Percentiles rank a stretch among this genome's conserved stretches.
phyloP scores from a whole-genome alignment of 2,329 filamentous ascomycete species.

The Aureobasidium subglaciale region DNA sequence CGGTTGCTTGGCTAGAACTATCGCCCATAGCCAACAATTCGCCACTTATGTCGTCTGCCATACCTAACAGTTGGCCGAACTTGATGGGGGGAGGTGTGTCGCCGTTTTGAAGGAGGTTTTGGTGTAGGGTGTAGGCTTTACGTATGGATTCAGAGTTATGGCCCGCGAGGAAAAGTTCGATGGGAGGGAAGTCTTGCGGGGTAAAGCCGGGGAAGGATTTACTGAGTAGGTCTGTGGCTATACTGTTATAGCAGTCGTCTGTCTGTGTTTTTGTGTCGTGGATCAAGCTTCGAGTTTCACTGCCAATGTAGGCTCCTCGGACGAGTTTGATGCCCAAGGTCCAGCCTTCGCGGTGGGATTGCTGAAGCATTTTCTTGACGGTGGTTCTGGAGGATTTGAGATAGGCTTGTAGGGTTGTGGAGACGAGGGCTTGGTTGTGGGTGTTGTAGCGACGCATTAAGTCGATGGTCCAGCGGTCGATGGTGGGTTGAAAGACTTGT shows the following conservation, averaged over 20 bases:
- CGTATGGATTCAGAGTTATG: conserved; percentile 21
- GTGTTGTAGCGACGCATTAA: conserved; percentile 48
- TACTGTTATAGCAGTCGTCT: conserved; percentile 24
- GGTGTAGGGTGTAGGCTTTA: background rate
- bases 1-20: background rate
- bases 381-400: conserved; percentile 37
- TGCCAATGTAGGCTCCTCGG: conserved; percentile 48
- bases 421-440: conserved; percentile 37
- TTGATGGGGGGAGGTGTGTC: conserved; percentile 6
- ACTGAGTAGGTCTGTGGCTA: conserved; percentile 21
- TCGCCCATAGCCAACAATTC: conserved; percentile 18
- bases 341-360: conserved; percentile 44
- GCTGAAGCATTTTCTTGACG: conserved; percentile 37
- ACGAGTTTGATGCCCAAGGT: conserved; percentile 47
- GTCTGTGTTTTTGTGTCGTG: conserved; percentile 25
- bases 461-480: conserved; percentile 47
- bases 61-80: conserved; percentile 26
- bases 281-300: conserved; percentile 30
- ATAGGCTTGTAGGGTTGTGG: conserved; percentile 48
- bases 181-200: conserved; percentile 18
- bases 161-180: conserved; percentile 27
- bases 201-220: conserved; percentile 20
- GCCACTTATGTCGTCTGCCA: conserved; percentile 25
- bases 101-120: background rate
- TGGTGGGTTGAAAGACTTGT: conserved; percentile 44